Percentiles rank a stretch among this genome's conserved stretches.
These are phyloP conservation scores for Geotrichum australiense DNA, from an alignment of 1,139 yeast species.

Conservation along the genomic window DNA sequence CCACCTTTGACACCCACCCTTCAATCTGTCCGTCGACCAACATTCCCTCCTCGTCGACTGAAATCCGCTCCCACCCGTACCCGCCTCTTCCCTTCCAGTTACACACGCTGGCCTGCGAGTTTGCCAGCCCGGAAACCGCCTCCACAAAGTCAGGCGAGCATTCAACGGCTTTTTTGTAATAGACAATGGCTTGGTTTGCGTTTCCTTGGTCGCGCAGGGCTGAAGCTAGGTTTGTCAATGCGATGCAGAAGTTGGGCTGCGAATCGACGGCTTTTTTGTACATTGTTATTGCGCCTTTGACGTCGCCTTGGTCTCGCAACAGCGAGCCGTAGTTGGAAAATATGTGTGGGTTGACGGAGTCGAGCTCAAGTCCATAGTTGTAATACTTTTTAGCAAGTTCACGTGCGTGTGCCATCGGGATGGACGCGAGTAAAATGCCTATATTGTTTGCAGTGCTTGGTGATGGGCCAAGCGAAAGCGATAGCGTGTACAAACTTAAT, in stretches of 20 bases:
- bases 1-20: constrained; percentile 30
- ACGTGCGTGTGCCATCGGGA: constrained; percentile 4
- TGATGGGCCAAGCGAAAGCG: constrained; percentile 30
- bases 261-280: constrained; percentile 31
- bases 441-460: constrained; percentile 34
- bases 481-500: constrained; percentile 29
- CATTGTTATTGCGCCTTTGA: constrained; percentile 30
- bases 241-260: constrained; percentile 32
- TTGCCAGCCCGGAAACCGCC: constrained; percentile 33
- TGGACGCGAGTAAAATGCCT: constrained; percentile 31
- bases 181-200: constrained; percentile 29
- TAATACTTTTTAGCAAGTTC: constrained; percentile 30
- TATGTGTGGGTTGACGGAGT: constrained; percentile 32
- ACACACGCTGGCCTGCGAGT: constrained; percentile 31
- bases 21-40: constrained; percentile 22
- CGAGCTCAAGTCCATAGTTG: constrained; percentile 31
- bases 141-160: constrained; percentile 31
- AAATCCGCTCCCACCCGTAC: constrained; percentile 28
- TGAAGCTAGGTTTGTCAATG: constrained; percentile 33
- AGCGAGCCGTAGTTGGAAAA: constrained; percentile 34
- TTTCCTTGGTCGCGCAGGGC: constrained; percentile 33
- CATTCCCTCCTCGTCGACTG: constrained; percentile 28
- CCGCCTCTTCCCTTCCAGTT: constrained; percentile 34
- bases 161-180: constrained; percentile 30
- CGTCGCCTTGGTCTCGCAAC: constrained; percentile 31